Base-by-base conservation (phyloP, 1,284 basidiomycete species). In the Fomitopsis palustris region DNA sequence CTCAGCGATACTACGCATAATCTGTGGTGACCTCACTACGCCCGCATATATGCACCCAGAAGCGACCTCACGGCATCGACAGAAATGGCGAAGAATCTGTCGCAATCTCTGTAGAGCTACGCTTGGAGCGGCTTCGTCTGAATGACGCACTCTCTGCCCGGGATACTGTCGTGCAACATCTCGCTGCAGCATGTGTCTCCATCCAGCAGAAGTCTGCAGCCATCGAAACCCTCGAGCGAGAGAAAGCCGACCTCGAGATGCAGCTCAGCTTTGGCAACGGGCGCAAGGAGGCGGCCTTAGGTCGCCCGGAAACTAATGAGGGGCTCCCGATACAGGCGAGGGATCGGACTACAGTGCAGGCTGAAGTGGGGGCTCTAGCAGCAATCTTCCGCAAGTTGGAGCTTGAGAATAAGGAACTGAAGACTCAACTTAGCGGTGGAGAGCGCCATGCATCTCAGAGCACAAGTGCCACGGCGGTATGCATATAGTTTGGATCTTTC, bases 71-170 rank as follows among this genome's bases (percentile, higher is more conserved):
- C 17, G 25, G 8, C 7, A 35, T 14, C 9, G 49, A 37, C 12
- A 17, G 6, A n/a, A 7, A 52, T 35, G n/a, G 8, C 4, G 10
- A 14, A 4, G 31, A 52, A 4, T 6, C 29, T 21, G 19, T 31
- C 3, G 49, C 33, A 6, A 52, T 31, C 4, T 0, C 64, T 2
- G 62, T 62, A 64, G 31, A 41, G 21, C 47, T 87, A 19, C 80
- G 84, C 60, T 71, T 83, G 31, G 86, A 88, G 64, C 77, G 77
- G 52, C 64, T 82, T 59, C 82, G 81, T 42, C 78, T 84, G 2
- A 69, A 72, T 17, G 87, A 90, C 65, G 86, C 85, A 1, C 70
- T 86, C 55, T 75, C 73, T 38, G 87, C 88, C 29, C 82, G 88
- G 43, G 88, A 91, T 67, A 79, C 78, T 37, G 81, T 81, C n/a